Percentiles rank a stretch among this genome's conserved stretches.
These are phyloP conservation scores for Neurospora hispaniola DNA, from an alignment of 495 filamentous ascomycete genomes.

Conservation along the genomic window DNA sequence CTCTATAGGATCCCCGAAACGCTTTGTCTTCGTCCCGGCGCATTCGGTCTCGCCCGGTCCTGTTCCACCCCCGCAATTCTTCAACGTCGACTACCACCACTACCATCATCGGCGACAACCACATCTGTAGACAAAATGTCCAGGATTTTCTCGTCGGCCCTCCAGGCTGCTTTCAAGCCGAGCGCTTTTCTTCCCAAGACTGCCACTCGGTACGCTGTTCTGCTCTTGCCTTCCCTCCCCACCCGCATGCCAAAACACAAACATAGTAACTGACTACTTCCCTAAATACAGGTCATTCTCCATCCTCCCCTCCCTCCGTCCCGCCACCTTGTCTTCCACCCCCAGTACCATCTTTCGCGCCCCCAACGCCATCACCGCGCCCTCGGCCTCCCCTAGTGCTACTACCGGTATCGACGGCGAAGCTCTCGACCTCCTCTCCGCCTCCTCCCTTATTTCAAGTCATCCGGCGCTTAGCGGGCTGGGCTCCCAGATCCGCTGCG, in stretches of 20 bases:
- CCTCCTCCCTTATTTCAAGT: conserved; percentile 17
- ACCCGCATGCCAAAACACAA: too few species aligned
- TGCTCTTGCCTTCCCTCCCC: too few species aligned
- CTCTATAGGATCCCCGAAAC: neutral
- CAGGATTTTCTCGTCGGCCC: conserved; percentile 4
- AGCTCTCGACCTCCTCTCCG: conserved; percentile 27
- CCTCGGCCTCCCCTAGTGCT: neutral
- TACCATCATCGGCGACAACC: neutral
- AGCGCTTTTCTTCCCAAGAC: neutral
- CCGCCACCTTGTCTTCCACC: conserved; percentile 11
- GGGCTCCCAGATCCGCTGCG: conserved; percentile 32
- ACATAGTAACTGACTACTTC: too few species aligned
- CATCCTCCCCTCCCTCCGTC: conserved; percentile 30
- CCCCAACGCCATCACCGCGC: conserved; percentile 3
- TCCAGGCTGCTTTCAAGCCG: conserved; percentile 15
- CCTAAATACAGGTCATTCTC: conserved; percentile 24
- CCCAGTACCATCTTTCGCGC: conserved; percentile 19
- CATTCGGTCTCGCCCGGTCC: neutral
- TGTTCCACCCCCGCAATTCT: neutral
- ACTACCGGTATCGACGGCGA: neutral
- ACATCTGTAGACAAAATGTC: neutral
- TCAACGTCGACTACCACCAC: neutral
- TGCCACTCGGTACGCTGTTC: conserved; percentile 7
- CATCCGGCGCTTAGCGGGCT: conserved; percentile 25
- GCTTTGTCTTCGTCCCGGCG: neutral